Conservation (phyloP, 192 early-diverging fungal genomes). For the Mycoemilia scoparia region DNA sequence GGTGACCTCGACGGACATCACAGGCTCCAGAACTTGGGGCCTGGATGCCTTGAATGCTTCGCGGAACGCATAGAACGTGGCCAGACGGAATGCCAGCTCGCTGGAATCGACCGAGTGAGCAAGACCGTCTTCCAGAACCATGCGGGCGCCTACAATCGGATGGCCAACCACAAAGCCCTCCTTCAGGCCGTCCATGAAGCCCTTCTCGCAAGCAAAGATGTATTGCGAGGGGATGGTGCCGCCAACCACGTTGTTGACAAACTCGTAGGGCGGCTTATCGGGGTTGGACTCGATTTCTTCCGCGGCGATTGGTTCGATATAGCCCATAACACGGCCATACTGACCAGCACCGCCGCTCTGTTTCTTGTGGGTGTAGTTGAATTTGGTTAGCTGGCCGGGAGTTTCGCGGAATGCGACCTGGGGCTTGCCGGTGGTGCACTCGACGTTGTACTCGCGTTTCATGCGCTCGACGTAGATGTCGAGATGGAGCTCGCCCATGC, state of each 20-base stretch:
- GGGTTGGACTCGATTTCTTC: no score
- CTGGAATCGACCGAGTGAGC: slow-evolving; percentile 88
- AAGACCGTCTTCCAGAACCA: slow-evolving; percentile 82
- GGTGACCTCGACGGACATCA: slow-evolving; percentile 86
- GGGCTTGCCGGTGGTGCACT: slow-evolving; percentile 91
- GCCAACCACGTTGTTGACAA: slow-evolving; percentile 73
- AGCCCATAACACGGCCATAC: slow-evolving; percentile 78
- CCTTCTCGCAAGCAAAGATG: slow-evolving; percentile 93
- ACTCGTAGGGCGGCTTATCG: slow-evolving; percentile 44
- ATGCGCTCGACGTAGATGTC: slow-evolving; percentile 96
- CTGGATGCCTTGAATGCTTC: slow-evolving; percentile 69
- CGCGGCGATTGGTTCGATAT: slow-evolving; percentile 66
- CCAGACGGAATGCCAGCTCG: slow-evolving; percentile 89
- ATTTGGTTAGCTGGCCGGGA: slow-evolving; percentile 46
- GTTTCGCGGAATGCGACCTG: slow-evolving; percentile 97
- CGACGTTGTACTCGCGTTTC: slow-evolving; percentile 91
- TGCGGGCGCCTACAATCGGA: slow-evolving; percentile 64
- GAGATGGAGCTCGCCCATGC: slow-evolving; percentile 77
- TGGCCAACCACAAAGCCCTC: slow-evolving; percentile 88
- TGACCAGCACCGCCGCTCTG: slow-evolving; percentile 94
- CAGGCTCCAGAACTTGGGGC: slow-evolving; percentile 80
- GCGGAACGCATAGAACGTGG: slow-evolving; percentile 70
- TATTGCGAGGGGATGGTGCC: slow-evolving; percentile 86
- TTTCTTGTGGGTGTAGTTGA: slow-evolving; percentile 98
- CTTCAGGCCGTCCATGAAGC: slow-evolving; percentile 72